A percentile compares a stretch with the other conserved stretches of the same genome.
Conservation (phyloP, 2,329 filamentous ascomycete genomes). For the Sporothrix inflata region DNA sequence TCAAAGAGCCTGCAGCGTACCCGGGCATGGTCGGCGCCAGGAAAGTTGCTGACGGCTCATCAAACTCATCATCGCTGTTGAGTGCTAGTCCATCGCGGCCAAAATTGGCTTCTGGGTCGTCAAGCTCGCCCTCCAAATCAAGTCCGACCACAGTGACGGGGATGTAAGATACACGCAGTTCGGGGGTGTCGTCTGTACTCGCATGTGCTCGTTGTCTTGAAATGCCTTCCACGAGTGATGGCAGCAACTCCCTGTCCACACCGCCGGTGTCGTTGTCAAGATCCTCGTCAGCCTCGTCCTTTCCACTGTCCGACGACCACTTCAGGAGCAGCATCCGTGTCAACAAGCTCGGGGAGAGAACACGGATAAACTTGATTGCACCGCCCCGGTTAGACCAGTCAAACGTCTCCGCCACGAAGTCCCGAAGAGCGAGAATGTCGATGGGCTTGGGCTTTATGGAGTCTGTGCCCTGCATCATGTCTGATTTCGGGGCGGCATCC, state of each 20-base stretch:
- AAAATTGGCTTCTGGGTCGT: constrained; percentile 45
- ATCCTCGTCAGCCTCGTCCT: constrained; percentile 32
- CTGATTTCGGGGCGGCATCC: neutral
- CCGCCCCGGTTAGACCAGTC: constrained; percentile 81
- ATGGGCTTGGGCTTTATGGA: constrained; percentile 50
- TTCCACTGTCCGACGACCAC: constrained; percentile 21
- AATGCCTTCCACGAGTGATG: constrained; percentile 64
- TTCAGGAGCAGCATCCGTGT: constrained; percentile 53
- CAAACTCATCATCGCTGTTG: constrained; percentile 68
- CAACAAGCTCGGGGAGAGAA: constrained; percentile 76
- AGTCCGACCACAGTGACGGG: constrained; percentile 78
- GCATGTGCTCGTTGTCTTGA: constrained; percentile 70
- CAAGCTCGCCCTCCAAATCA: constrained; percentile 70
- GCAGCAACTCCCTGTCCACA: neutral
- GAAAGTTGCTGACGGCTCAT: constrained; percentile 39
- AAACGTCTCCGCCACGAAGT: constrained; percentile 78
- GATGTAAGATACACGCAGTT: constrained; percentile 77
- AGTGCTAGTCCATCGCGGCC: constrained; percentile 60
- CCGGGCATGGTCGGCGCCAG: constrained; percentile 30
- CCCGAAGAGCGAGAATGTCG: constrained; percentile 68
- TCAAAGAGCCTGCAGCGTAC: constrained; percentile 1
- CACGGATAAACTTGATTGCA: constrained; percentile 81
- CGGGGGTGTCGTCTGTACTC: constrained; percentile 73
- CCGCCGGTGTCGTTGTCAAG: neutral
- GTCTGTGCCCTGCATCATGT: neutral